Conservation (phyloP, 345 rosid species). For the Syzygium aqueum region DNA sequence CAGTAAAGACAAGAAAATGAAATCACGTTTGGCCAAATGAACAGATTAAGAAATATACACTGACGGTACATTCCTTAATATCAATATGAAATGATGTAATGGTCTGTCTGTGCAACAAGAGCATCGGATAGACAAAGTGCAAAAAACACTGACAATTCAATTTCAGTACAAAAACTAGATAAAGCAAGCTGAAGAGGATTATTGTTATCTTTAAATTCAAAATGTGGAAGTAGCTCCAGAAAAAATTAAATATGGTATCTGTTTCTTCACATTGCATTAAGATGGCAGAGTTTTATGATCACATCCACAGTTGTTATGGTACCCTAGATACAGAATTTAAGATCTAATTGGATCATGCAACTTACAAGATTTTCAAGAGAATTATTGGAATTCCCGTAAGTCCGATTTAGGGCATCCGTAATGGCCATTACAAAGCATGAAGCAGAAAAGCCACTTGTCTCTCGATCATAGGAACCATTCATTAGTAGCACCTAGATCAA, state of each 20-base stretch:
- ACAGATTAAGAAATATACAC: neutral
- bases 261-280: neutral
- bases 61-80: neutral
- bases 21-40: neutral
- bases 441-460: constrained; percentile 71
- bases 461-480: constrained; percentile 80
- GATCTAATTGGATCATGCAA: neutral
- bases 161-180: neutral
- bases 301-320: neutral
- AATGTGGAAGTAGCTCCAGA: neutral
- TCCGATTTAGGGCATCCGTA: constrained; percentile 68
- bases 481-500: constrained; percentile 54
- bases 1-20: neutral
- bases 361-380: constrained; percentile 56
- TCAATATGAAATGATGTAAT: neutral
- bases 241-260: neutral
- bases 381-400: constrained; percentile 58
- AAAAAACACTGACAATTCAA: neutral
- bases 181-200: neutral
- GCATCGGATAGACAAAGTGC: neutral
- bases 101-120: neutral
- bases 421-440: constrained; percentile 77
- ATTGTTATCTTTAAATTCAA: neutral
- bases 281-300: neutral
- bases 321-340: neutral